These are phyloP conservation scores for Candolleomyces aberdarensis DNA, from an alignment of 768 basidiomycete species.

Conservation along the genomic window DNA sequence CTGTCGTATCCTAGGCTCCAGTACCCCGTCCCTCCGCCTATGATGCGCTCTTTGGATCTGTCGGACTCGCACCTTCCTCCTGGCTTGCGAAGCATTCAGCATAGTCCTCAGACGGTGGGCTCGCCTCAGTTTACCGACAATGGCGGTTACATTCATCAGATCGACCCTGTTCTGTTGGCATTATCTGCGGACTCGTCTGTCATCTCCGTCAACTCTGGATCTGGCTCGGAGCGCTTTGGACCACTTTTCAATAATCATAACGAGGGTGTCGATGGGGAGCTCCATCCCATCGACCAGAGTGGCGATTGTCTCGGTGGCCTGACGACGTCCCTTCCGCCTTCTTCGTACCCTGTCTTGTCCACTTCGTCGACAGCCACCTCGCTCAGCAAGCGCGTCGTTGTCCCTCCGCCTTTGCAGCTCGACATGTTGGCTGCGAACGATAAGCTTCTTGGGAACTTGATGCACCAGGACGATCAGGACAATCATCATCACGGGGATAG, in stretches of 20 bases:
- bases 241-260: no score
- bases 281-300: not conserved
- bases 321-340: not conserved
- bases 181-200: not conserved
- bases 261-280: no score
- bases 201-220: not conserved
- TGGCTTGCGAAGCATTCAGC: constrained; percentile 1
- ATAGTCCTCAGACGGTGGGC: not conserved
- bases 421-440: not conserved
- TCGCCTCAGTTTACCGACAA: constrained; percentile 8
- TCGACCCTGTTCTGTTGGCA: constrained; percentile 26
- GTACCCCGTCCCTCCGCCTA: constrained; percentile 12
- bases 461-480: no score
- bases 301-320: not conserved
- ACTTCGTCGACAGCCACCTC: not conserved
- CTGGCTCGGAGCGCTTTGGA: not conserved
- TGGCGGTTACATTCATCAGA: constrained; percentile 15
- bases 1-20: constrained; percentile 9
- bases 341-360: not conserved
- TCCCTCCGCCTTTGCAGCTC: not conserved
- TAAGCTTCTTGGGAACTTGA: no score
- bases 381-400: not conserved
- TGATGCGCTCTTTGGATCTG: constrained; percentile 4
- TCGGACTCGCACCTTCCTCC: constrained; percentile 8
- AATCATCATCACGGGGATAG: no score